Conservation (phyloP, 73 alveolate species). For the Blepharisma stoltei region DNA sequence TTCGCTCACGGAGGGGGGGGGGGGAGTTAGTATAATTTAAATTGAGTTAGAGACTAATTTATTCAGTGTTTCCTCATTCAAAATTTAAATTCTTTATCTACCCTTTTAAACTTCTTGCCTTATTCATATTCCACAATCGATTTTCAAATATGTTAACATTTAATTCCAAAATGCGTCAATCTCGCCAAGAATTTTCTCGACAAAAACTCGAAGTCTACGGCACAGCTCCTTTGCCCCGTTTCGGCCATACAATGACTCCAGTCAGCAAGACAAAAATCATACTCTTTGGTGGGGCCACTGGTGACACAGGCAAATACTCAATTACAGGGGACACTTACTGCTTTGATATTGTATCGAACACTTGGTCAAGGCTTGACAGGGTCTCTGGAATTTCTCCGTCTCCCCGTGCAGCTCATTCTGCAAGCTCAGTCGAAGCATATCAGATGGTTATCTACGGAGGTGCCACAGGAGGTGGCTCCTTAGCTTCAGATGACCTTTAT, state of each 20-base stretch:
- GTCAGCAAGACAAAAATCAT: conserved; percentile 84
- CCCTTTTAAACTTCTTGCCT: no score
- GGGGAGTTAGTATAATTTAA: no score
- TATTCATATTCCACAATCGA: no score
- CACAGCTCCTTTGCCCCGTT: conserved; percentile 78
- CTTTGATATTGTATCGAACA: conserved; percentile 70
- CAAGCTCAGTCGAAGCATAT: conserved; percentile 84
- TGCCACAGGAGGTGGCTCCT: conserved; percentile 97
- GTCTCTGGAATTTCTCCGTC: conserved; percentile 90
- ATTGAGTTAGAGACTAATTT: no score
- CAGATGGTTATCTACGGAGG: conserved; percentile 97
- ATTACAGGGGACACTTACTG: conserved; percentile 93
- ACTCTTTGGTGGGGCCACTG: conserved; percentile 97
- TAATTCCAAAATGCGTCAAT: neutral
- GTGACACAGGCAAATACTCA: conserved; percentile 92
- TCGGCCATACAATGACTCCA: conserved; percentile 94
- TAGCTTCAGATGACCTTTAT: conserved; percentile 96
- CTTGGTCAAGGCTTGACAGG: conserved; percentile 90
- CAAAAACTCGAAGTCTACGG: conserved; percentile 48
- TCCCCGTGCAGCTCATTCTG: conserved; percentile 98
- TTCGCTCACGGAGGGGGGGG: no score
- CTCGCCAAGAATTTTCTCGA: neutral
- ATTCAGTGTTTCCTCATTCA: no score
- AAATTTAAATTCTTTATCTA: no score
- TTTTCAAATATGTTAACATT: no score